phyloP scores from a whole-genome alignment of 352 stramenopile species.

The Achlya hypogyna region DNA sequence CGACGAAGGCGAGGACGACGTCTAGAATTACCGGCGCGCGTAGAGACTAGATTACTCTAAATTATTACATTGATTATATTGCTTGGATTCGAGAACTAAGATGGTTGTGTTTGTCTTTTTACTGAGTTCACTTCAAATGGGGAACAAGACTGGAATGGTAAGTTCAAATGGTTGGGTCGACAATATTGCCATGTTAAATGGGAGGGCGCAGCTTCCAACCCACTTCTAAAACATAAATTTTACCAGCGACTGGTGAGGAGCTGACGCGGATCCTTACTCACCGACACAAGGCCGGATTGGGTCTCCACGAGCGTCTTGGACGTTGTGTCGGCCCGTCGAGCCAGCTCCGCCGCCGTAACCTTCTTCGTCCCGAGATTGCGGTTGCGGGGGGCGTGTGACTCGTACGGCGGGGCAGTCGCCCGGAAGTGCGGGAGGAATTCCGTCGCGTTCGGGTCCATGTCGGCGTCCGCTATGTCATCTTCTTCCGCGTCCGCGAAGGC shows the following conservation, averaged over 20 bases:
- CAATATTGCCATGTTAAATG: no score
- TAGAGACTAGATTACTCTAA: no score
- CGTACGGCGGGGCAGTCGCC: background rate
- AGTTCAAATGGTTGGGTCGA: no score
- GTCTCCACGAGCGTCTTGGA: background rate
- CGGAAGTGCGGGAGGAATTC: background rate
- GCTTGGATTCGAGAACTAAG: no score
- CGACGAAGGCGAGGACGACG: no score
- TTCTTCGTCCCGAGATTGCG: background rate
- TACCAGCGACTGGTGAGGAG: background rate
- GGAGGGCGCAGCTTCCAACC: no score
- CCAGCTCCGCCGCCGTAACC: background rate
- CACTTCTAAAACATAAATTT: no score
- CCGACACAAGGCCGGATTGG: background rate
- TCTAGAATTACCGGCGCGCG: no score
- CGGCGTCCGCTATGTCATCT: background rate
- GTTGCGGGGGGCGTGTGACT: background rate
- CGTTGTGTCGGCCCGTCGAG: background rate
- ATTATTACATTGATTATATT: no score
- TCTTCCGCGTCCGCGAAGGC: background rate
- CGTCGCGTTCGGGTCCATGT: background rate
- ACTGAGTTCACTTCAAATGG: no score
- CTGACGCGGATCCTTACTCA: background rate
- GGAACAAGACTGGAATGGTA: no score
- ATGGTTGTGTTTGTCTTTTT: no score